Evolutionary conservation across 148 eudicot genomes (phyloP).

Genomic region (Amaranthus cruentus): DNA sequence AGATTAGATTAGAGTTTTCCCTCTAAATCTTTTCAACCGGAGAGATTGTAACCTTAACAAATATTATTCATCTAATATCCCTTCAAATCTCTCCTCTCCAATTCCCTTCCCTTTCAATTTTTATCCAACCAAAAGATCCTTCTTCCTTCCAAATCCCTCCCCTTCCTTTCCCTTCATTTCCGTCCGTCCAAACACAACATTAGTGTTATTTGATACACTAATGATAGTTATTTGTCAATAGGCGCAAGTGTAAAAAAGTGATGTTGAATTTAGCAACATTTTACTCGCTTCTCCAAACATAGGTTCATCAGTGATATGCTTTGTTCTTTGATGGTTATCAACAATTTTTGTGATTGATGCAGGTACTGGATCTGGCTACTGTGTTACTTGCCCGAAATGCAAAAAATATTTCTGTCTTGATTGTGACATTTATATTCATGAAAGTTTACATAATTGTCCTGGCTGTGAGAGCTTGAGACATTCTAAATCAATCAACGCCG

Average conservation of each 20-base stretch:
- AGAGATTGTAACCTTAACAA: too few relatives aligned
- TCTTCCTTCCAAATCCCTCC: too few relatives aligned
- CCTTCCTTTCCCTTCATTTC: too few relatives aligned
- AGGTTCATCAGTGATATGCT: neutral
- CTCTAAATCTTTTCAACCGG: too few relatives aligned
- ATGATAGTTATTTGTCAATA: neutral
- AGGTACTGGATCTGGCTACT: constrained; percentile 52
- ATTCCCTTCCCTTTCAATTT: too few relatives aligned
- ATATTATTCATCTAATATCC: too few relatives aligned
- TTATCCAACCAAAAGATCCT: too few relatives aligned
- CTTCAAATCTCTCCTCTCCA: too few relatives aligned
- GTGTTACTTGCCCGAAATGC: constrained; percentile 77
- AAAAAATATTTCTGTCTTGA: constrained; percentile 73
- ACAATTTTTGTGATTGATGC: constrained; percentile 26
- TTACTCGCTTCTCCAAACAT: neutral
- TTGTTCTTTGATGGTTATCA: neutral
- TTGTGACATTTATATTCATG: constrained; percentile 95
- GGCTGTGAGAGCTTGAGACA: constrained; percentile 81
- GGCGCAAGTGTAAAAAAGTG: neutral
- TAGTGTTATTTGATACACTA: too few relatives aligned
- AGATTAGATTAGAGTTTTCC: too few relatives aligned
- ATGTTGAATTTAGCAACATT: neutral
- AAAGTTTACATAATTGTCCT: constrained; percentile 92
- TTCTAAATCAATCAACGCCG: constrained; percentile 34
- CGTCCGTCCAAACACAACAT: too few relatives aligned